Evolutionary conservation across 495 filamentous ascomycete genomes (phyloP).

Genomic region (Xylaria telfairii): DNA sequence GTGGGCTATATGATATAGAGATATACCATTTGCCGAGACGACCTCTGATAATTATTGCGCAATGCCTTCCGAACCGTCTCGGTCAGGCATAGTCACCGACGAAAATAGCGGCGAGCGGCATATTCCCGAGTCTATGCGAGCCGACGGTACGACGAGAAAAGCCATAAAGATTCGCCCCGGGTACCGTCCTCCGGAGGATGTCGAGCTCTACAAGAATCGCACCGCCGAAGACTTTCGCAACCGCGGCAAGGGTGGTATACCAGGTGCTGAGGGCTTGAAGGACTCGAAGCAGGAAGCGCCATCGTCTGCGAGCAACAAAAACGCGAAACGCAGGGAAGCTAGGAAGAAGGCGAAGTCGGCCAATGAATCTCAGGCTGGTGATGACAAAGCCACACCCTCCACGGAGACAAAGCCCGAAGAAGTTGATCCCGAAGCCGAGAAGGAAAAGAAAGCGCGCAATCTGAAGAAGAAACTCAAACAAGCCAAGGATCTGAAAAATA

Average conservation of each 20-base stretch:
- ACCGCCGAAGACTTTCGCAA: constrained; percentile 86
- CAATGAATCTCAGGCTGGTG: constrained; percentile 46
- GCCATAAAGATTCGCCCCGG: constrained; percentile 94
- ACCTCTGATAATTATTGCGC: constrained; percentile 34
- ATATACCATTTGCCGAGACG: constrained; percentile 23
- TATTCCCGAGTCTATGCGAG: constrained; percentile 83
- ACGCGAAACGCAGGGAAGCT: constrained; percentile 90
- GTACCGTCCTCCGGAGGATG: constrained; percentile 93
- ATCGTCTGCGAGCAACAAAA: constrained; percentile 76
- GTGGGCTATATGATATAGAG: constrained; percentile 2
- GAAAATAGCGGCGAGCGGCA: constrained; percentile 75
- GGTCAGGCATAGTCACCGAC: constrained; percentile 78
- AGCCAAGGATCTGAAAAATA: constrained; percentile 85
- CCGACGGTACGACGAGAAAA: constrained; percentile 86
- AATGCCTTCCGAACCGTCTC: constrained; percentile 58
- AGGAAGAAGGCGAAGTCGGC: constrained; percentile 82
- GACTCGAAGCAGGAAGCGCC: constrained; percentile 55
- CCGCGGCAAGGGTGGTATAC: constrained; percentile 73
- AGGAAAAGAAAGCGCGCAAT: constrained; percentile 89
- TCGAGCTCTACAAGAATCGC: constrained; percentile 94
- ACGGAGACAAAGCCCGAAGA: constrained; percentile 44
- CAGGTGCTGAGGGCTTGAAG: constrained; percentile 74
- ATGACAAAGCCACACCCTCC: constrained; percentile 33
- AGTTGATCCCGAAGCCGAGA: constrained; percentile 75
- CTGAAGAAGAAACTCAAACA: constrained; percentile 97